These are phyloP conservation scores for Fusarium sp. DNA, from an alignment of 2,329 filamentous ascomycete genomes.

Conservation along the genomic window DNA sequence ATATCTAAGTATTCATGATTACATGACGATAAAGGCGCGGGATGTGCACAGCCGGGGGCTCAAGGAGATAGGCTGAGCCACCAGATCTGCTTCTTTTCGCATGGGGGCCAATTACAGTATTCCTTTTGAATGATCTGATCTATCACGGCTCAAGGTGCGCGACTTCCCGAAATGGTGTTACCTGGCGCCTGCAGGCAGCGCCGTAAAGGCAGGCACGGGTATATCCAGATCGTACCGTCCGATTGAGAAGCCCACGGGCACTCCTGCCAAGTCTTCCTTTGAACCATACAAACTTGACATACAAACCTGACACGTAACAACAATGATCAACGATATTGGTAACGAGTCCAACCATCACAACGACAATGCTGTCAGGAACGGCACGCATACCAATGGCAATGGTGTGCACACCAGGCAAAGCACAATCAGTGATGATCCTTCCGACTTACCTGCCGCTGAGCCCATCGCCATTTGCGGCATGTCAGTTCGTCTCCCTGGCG, in stretches of 20 bases:
- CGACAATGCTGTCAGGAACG: not conserved
- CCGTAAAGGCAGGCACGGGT: not conserved
- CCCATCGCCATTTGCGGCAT: constrained; percentile 10
- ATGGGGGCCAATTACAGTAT: no score
- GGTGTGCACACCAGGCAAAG: no score
- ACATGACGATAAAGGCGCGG: no score
- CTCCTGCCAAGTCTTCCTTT: not conserved
- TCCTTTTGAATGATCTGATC: not conserved
- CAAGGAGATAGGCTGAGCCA: not conserved
- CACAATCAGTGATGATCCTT: not conserved
- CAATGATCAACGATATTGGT: not conserved
- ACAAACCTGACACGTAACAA: not conserved
- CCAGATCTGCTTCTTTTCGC: not conserved
- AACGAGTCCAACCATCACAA: not conserved
- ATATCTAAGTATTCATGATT: no score
- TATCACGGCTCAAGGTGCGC: no score
- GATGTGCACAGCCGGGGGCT: no score
- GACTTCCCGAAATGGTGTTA: not conserved
- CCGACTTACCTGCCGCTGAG: not conserved
- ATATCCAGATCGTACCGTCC: not conserved
- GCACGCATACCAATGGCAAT: not conserved
- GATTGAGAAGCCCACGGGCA: not conserved
- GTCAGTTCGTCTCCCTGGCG: not conserved
- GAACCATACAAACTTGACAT: not conserved
- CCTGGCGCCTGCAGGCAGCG: not conserved